phyloP scores from a whole-genome alignment of 2,329 filamentous ascomycete genomes.

The Penicillium sp. region DNA sequence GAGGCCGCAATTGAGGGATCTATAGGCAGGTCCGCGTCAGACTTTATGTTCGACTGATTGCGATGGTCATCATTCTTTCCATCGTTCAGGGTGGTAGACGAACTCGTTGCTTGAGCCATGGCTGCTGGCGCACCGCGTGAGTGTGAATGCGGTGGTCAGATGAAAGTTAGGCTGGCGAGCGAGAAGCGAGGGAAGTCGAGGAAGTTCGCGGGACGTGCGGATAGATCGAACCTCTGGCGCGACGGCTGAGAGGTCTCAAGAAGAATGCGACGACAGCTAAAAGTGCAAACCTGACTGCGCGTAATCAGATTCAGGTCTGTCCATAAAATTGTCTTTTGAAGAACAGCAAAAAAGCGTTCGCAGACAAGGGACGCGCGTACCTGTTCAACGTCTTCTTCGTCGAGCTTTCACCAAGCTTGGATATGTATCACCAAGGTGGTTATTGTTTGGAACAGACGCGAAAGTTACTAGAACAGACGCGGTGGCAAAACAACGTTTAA shows the following conservation, averaged over 20 bases:
- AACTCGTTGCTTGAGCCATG: slow-evolving; percentile 99
- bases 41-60: slow-evolving; percentile 66
- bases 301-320: slow-evolving; percentile 67
- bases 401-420: slow-evolving; percentile 16
- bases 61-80: slow-evolving; percentile 68
- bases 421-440: slow-evolving; percentile 3
- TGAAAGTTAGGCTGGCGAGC: slow-evolving; percentile 72
- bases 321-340: slow-evolving; percentile 43
- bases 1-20: slow-evolving; percentile 95
- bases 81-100: slow-evolving; percentile 85
- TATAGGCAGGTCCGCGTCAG: slow-evolving; percentile 98
- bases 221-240: slow-evolving; percentile 67
- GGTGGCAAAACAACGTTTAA: slow-evolving; percentile 12
- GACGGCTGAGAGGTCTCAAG: slow-evolving; percentile 68
- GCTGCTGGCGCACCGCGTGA: slow-evolving; percentile 75
- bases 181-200: slow-evolving; percentile 72
- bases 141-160: slow-evolving; percentile 63
- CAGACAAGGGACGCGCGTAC: slow-evolving; percentile 19
- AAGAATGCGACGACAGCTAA: slow-evolving; percentile 56
- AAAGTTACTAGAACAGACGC: slow-evolving; percentile 15
- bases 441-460: slow-evolving; percentile 14
- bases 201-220: slow-evolving; percentile 79
- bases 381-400: slow-evolving; percentile 28
- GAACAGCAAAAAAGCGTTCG: neutral
- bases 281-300: slow-evolving; percentile 80